phyloP scores from a whole-genome alignment of 495 filamentous ascomycete genomes.

The Neurospora tetraspora region DNA sequence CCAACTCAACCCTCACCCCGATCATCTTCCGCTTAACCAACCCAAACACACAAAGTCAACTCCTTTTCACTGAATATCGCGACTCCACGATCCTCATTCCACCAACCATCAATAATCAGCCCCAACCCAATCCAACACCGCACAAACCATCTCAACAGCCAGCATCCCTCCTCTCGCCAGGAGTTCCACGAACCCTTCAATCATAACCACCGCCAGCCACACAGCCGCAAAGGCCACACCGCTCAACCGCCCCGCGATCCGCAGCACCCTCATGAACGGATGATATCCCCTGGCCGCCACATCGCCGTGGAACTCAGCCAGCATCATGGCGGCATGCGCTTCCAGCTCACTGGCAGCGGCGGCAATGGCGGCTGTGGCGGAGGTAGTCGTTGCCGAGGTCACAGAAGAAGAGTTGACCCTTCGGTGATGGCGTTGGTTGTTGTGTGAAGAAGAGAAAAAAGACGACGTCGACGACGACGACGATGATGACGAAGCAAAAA shows the following conservation, averaged over 20 bases:
- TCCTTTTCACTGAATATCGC: neutral
- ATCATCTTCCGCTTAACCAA: neutral
- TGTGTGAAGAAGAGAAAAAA: neutral
- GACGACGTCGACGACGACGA: neutral
- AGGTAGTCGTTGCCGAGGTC: neutral
- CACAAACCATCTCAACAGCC: constrained; percentile 21
- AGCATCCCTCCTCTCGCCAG: constrained; percentile 12
- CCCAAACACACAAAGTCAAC: neutral
- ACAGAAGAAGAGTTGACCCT: neutral
- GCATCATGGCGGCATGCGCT: constrained; percentile 4
- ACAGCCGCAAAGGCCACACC: constrained; percentile 17
- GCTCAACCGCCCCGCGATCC: constrained; percentile 9
- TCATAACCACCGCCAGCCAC: constrained; percentile 18
- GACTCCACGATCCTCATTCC: neutral
- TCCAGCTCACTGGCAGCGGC: neutral
- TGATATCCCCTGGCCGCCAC: neutral
- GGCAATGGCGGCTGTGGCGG: neutral
- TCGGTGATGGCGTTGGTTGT: neutral
- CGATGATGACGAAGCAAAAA: neutral
- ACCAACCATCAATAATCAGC: constrained; percentile 16
- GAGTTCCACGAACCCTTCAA: constrained; percentile 16
- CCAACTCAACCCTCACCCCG: neutral
- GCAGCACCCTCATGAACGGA: constrained; percentile 11
- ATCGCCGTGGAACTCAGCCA: constrained; percentile 9
- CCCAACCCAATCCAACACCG: constrained; percentile 24